Evolutionary conservation across 306 rosid genomes (phyloP).

Genomic region (Quillaja saponaria): DNA sequence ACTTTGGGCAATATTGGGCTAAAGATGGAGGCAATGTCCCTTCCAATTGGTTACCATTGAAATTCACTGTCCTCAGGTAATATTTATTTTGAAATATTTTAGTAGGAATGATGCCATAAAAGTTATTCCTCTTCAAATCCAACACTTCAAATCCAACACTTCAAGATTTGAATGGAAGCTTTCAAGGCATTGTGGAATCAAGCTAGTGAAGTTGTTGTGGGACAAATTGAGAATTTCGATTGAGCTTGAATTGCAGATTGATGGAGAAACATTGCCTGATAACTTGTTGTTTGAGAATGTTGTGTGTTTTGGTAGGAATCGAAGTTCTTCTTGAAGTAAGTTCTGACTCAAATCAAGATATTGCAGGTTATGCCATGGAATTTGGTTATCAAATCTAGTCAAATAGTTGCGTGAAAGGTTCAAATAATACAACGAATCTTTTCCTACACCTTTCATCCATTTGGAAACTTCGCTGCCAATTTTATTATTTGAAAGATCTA

Average conservation of each 20-base stretch:
- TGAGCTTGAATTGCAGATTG: neutral
- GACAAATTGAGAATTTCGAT: conserved; percentile 8
- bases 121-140: conserved; percentile 36
- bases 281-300: conserved; percentile 27
- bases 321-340: neutral
- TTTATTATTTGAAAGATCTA: conserved; percentile 33
- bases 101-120: conserved; percentile 29
- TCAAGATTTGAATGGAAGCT: neutral
- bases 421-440: neutral
- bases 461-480: conserved; percentile 25
- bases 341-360: neutral
- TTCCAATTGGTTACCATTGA: too few relatives aligned
- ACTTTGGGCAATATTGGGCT: neutral
- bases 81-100: neutral
- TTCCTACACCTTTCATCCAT: conserved; percentile 26
- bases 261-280: conserved; percentile 20
- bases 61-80: conserved; percentile 25
- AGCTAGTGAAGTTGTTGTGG: conserved; percentile 16
- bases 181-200: conserved; percentile 32
- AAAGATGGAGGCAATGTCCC: conserved; percentile 24
- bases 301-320: neutral
- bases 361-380: neutral
- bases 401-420: conserved; percentile 27
- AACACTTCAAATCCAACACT: conserved; percentile 24
- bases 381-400: neutral